Percentiles rank a stretch among this genome's conserved stretches.
Evolutionary conservation across 768 basidiomycete species (phyloP).

Genomic region (Strobilomyces confusus): DNA sequence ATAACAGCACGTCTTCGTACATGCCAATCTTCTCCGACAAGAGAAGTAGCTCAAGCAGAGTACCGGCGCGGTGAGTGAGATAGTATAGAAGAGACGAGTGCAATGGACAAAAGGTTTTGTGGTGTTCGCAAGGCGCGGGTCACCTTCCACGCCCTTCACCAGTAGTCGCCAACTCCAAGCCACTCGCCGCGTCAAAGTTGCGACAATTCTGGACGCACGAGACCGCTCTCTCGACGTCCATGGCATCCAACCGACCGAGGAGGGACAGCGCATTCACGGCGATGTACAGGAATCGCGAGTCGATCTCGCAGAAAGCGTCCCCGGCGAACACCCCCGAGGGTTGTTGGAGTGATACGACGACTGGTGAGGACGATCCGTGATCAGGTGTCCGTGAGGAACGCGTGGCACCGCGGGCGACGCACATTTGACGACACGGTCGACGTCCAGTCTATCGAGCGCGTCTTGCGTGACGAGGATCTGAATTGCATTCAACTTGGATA

Average conservation of each 20-base stretch:
- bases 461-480: conserved; percentile 88
- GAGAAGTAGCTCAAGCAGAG: conserved; percentile 82
- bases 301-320: conserved; percentile 86
- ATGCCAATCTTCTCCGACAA: conserved; percentile 94
- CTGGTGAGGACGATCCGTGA: conserved; percentile 36
- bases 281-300: conserved; percentile 88
- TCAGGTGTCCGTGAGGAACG: conserved; percentile 20
- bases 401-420: conserved; percentile 46
- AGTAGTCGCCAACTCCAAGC: too few species aligned
- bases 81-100: too few species aligned
- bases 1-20: conserved; percentile 93
- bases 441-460: conserved; percentile 68
- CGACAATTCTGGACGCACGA: conserved; percentile 70
- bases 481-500: conserved; percentile 84
- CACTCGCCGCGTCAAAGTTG: conserved; percentile 98
- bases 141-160: too few species aligned
- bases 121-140: too few species aligned
- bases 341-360: conserved; percentile 80
- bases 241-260: conserved; percentile 64
- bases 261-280: conserved; percentile 81
- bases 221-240: conserved; percentile 67
- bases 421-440: conserved; percentile 74
- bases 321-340: conserved; percentile 87
- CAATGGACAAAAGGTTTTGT: too few species aligned
- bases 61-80: conserved; percentile 87